Evolutionary conservation across 805 yeast genomes (phyloP), one percentile per base, ranked within the genome.

Genomic region (Saturnispora gosingensis): DNA sequence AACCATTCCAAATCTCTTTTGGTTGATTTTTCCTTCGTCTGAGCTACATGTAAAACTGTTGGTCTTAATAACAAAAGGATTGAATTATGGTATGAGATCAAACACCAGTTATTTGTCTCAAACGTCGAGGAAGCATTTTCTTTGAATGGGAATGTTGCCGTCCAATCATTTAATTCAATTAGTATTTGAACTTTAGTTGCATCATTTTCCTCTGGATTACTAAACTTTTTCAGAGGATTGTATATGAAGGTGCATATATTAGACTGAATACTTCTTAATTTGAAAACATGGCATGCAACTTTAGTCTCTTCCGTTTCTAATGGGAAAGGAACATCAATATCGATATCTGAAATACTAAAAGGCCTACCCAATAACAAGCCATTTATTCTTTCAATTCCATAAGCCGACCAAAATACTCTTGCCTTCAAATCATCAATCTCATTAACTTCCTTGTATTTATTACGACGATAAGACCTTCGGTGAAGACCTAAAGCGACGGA

Each of bases 321-420:
- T 1, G 62, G 61, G 28, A 54, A 55, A 1, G 71, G 67, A 2
- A 58, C 62, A 51, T 63, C 70, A 43, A 70, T 67, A 50, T 67
- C 72, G 24, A 57, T 57, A 50, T 67, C 72, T 6, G 69, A 55
- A 15, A 70, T 66, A 15, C 69, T 62, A 53, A 68, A 68, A 9
- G 73, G 73, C 46, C 71, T 56, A 3, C 72, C 71, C 28, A 68
- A 52, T 4, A 67, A 61, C 15, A 68, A 52, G 1, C 69, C 71
- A 45, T 63, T 65, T 40, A 67, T 62, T 50, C 71, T 51, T 51
- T 68, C 71, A 56, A 67, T 56, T 5, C 69, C 67, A 53, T 67
- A 68, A 4, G 69, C 69, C 51, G 65, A 64, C 71, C 71, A 68
- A 50, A 68, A 67, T 6, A 68, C 56, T 27, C 70, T 53, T 9